A percentile compares a stretch with the other conserved stretches of the same genome.
Evolutionary conservation across 73 alveolate species (phyloP).

Genomic region (Uronychia setigera): DNA sequence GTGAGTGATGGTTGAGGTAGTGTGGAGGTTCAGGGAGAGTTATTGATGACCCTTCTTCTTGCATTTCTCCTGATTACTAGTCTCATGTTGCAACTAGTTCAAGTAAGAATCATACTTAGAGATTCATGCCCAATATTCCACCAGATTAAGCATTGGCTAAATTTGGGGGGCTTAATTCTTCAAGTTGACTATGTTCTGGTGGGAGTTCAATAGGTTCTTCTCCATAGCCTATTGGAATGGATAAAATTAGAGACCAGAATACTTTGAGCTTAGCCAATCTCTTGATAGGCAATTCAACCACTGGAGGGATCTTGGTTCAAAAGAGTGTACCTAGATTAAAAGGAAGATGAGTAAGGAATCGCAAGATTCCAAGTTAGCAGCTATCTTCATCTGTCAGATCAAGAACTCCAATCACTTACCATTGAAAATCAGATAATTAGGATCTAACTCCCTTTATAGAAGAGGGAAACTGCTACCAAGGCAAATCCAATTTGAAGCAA

Average conservation of each 20-base stretch:
- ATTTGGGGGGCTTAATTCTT: neutral
- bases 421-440: neutral
- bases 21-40: neutral
- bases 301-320: neutral
- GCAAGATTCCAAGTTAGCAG: neutral
- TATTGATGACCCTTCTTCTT: neutral
- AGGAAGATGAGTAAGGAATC: neutral
- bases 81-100: neutral
- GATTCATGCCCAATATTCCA: too few species aligned
- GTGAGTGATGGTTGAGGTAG: conserved; percentile 4
- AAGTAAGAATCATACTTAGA: too few species aligned
- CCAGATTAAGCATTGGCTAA: neutral
- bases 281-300: neutral
- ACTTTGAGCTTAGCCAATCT: neutral
- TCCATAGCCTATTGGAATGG: too few species aligned
- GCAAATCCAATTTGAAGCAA: neutral
- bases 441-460: neutral
- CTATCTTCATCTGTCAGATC: neutral
- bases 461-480: neutral
- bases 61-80: neutral
- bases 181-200: too few species aligned
- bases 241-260: neutral
- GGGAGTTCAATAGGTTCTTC: too few species aligned
- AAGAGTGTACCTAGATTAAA: neutral
- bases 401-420: neutral